phyloP scores from a whole-genome alignment of 1,139 yeast genomes.

The Hyphopichia khmerensis region DNA sequence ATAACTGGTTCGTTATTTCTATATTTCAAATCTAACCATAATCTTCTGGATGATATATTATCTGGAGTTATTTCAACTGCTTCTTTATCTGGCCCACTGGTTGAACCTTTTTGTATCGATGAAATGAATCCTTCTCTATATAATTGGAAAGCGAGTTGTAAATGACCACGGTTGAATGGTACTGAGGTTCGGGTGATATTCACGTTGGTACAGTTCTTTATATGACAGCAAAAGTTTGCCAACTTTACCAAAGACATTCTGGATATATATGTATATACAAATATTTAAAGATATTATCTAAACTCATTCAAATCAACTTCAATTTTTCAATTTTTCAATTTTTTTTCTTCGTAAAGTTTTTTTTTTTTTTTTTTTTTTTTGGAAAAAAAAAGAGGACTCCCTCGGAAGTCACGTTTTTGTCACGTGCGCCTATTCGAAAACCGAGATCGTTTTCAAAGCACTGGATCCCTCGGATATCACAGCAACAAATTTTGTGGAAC shows the following conservation, averaged over 20 bases:
- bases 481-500: too few relatives aligned
- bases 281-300: too few relatives aligned
- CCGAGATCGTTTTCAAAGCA: too few relatives aligned
- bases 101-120: constrained; percentile 83
- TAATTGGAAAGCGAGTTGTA: constrained; percentile 79
- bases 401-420: too few relatives aligned
- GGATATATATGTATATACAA: background rate
- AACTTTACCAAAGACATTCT: constrained; percentile 83
- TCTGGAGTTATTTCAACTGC: constrained; percentile 85
- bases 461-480: too few relatives aligned
- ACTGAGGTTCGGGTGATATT: constrained; percentile 73
- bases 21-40: constrained; percentile 92
- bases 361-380: too few relatives aligned
- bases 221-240: constrained; percentile 83
- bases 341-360: background rate
- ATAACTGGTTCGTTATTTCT: constrained; percentile 79
- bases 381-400: too few relatives aligned
- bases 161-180: constrained; percentile 80
- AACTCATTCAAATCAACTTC: too few relatives aligned
- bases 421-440: too few relatives aligned
- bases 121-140: constrained; percentile 90
- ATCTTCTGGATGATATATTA: constrained; percentile 79
- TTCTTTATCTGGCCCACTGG: constrained; percentile 76
- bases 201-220: constrained; percentile 84
- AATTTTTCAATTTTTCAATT: background rate